Evolutionary conservation across 2,329 filamentous ascomycete genomes (phyloP).

Genomic region (Ilyonectria mors-panacis): DNA sequence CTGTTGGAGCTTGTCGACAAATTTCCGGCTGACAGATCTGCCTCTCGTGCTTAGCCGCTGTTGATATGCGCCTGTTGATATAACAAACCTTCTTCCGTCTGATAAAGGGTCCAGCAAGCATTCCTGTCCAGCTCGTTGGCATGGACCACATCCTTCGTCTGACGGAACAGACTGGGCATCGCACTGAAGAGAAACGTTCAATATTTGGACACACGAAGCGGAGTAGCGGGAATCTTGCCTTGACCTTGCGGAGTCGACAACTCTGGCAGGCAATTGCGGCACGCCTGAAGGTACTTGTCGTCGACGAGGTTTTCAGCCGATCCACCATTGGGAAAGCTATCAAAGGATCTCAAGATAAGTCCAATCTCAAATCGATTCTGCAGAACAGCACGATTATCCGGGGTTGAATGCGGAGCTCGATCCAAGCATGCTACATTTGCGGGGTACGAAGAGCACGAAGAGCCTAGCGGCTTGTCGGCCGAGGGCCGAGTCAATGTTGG

Average conservation of each 20-base stretch:
- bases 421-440: slow-evolving; percentile 1
- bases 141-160: slow-evolving; percentile 27
- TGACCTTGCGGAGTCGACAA: slow-evolving; percentile 31
- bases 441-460: too few relatives aligned
- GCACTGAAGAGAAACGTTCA: slow-evolving; percentile 15
- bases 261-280: slow-evolving; percentile 30
- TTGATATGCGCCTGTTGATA: neutral
- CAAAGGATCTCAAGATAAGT: neutral
- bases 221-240: slow-evolving; percentile 8
- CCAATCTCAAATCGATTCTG: neutral
- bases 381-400: neutral
- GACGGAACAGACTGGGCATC: slow-evolving; percentile 25
- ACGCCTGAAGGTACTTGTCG: slow-evolving; percentile 19
- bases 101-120: slow-evolving; percentile 31
- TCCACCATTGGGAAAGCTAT: slow-evolving; percentile 15
- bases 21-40: slow-evolving; percentile 27
- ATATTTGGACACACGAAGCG: neutral
- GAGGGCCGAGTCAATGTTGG: neutral
- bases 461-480: neutral
- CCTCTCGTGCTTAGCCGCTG: neutral
- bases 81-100: slow-evolving; percentile 29
- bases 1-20: slow-evolving; percentile 32
- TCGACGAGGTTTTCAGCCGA: slow-evolving; percentile 10
- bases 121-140: slow-evolving; percentile 28
- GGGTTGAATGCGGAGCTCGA: slow-evolving; percentile 8